Evolutionary conservation across 129 eudicot species (phyloP), one percentile per base, ranked within the genome.

Genomic region (Rutidosis leptorrhynchoides): DNA sequence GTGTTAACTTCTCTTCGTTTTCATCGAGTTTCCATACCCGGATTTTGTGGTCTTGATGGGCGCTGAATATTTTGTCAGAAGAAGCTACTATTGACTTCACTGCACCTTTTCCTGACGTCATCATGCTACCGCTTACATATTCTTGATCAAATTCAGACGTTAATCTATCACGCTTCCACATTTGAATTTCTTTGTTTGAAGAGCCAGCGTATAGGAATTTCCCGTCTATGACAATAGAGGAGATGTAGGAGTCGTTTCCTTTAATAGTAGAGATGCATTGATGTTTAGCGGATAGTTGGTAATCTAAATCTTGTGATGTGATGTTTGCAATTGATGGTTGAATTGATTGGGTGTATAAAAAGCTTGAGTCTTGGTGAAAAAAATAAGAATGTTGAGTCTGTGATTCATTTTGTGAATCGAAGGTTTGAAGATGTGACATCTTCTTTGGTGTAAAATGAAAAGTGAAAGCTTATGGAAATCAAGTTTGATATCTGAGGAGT

Each of bases 11-110:
- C 21, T 62, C 55, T 57, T 81, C 75, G 14, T 80, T 69, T 48
- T 64, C 66, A 74, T 78, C 58, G 27, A 74, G 73, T 75, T 74
- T 72, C 87, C 87, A 85, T 17, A 77, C 83, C 24, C 92, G 83
- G 62, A 85, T 85, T 56, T 74, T 82, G 61, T 83, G 81, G 72
- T 85, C 92, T 71, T 85, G 92, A 75, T 85, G 92, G 29, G 87
- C 88, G 56, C 87, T 85, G 72, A 74, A 79, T 56, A 85, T 73
- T 70, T 67, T 82, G 32, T 85, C 81, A 0, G 73, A 58, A 21
- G 64, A 74, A 29, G 77, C 73, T 12, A 82, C 80, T 68, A 85
- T 74, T 9, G 85, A 85, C 78, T 85, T 85, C 29, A 85, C 77
- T 59, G 87, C 87, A 26, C 92, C 87, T 52, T 77, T 75, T 60